These are phyloP conservation scores for Aschersonia sp. DNA, from an alignment of 2,329 filamentous ascomycete species.

Conservation along the genomic window DNA sequence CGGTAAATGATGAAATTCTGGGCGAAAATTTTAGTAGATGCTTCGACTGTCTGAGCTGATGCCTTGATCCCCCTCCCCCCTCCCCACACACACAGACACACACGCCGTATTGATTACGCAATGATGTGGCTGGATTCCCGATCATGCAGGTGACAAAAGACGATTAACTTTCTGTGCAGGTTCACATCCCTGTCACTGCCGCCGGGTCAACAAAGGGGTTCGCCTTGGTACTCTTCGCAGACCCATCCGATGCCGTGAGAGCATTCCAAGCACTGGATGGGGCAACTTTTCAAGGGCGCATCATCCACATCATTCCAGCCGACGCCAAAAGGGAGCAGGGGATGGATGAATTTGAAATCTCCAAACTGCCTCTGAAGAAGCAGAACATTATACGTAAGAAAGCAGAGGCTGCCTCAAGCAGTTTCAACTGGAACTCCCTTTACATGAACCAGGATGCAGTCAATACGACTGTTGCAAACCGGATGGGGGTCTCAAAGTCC, in stretches of 20 bases:
- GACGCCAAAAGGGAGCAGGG: slow-evolving; percentile 67
- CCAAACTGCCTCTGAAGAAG: slow-evolving; percentile 86
- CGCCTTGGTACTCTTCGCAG: slow-evolving; percentile 67
- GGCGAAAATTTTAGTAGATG: slow-evolving; percentile 99
- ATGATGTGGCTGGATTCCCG: neutral
- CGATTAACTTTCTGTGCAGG: slow-evolving; percentile 36
- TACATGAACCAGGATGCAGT: slow-evolving; percentile 97
- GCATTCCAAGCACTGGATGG: slow-evolving; percentile 73
- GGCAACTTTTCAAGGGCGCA: slow-evolving; percentile 78
- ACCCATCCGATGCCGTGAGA: slow-evolving; percentile 56
- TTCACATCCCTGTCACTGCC: slow-evolving; percentile 68
- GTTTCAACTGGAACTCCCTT: slow-evolving; percentile 98
- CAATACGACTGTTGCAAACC: slow-evolving; percentile 73
- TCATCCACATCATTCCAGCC: slow-evolving; percentile 80
- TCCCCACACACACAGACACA: neutral
- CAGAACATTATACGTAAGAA: slow-evolving; percentile 83
- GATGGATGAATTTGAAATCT: slow-evolving; percentile 77
- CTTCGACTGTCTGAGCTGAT: slow-evolving; percentile 65
- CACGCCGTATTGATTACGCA: neutral
- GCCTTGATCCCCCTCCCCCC: slow-evolving; percentile 10
- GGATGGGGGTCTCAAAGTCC: slow-evolving; percentile 79
- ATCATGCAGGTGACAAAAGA: neutral
- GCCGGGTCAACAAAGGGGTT: slow-evolving; percentile 75
- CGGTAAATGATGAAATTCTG: slow-evolving; percentile 80
- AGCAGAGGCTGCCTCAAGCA: slow-evolving; percentile 58